Base-by-base conservation (phyloP, 225 moss, liverwort and hornwort genomes). In the Ulota crispa region DNA sequence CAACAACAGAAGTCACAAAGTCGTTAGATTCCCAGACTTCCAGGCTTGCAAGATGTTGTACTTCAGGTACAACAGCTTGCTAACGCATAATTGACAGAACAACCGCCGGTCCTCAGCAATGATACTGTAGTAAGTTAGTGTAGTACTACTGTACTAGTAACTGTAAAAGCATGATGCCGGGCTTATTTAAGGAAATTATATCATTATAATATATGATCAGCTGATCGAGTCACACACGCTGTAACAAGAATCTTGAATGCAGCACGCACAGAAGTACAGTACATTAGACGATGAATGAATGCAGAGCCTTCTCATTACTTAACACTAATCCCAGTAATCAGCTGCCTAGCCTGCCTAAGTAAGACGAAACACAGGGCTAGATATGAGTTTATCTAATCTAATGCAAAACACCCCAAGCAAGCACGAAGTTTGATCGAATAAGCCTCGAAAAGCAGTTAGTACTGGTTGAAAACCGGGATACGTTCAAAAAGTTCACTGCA, bases 41-140 rank as follows among this genome's bases (percentile, higher is more conserved):
- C 16, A 54, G 7, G 8, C 54, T n/a, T 64, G 50, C 15, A 52
- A 34, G 36, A 53, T 24, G 64, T 52, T 27, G 7, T 66, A 37
- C 65, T 20, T n/a, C n/a, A n/a, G n/a, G 12, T 66, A 37, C 65
- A 26, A 26, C 23, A 34, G 24, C 54, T 53, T 37, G 26, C 59
- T 59, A 54, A 68, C 55, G 26, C 68, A 68, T 79, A 69, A 57
- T 59, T 56, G 59, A 60, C 42, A 31, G 57, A 79, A 28, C 59
- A 15, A 69, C 30, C 41, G 30, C 69, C 41, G 20, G 79, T 56
- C 28, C 6, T 70, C 68, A 15, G 78, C 57, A 78, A 78, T 57
- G 68, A 68, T 37, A 50, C 50, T 50, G 26, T 26, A 53, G 24
- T 5, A 32, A 61, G 62, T 23, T 23, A 50, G 45, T 14, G 13